phyloP scores from a whole-genome alignment of 225 moss, liverwort and hornwort genomes.

The Lunularia cruciata region DNA sequence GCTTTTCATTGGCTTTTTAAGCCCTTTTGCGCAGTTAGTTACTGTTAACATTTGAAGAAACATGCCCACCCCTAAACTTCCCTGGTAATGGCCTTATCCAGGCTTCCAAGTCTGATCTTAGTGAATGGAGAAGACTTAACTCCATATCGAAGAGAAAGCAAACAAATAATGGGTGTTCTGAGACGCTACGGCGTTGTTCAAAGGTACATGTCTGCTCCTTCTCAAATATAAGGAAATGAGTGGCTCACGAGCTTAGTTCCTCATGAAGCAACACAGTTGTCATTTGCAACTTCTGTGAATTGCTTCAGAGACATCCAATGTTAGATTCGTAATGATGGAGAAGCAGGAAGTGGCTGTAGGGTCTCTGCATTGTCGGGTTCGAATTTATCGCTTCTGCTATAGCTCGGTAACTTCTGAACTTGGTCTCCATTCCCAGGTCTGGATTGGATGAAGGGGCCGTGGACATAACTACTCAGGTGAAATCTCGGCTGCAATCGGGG shows the following conservation, averaged over 20 bases:
- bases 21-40: background rate
- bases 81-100: conserved; percentile 17
- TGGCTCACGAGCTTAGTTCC: too few relatives aligned
- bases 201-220: conserved; percentile 24
- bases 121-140: conserved; percentile 70
- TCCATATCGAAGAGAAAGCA: conserved; percentile 67
- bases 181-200: conserved; percentile 56
- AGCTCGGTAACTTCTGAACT: too few relatives aligned
- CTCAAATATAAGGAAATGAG: too few relatives aligned
- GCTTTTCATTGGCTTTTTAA: background rate
- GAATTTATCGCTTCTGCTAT: too few relatives aligned
- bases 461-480: conserved; percentile 57
- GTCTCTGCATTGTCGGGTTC: too few relatives aligned
- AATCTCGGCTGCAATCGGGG: conserved; percentile 40
- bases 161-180: conserved; percentile 54
- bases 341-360: too few relatives aligned
- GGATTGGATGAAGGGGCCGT: conserved; percentile 70
- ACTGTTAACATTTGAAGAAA: background rate
- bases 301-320: too few relatives aligned
- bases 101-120: conserved; percentile 54
- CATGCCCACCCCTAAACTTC: background rate
- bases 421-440: conserved; percentile 35
- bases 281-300: too few relatives aligned
- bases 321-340: too few relatives aligned
- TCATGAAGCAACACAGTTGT: too few relatives aligned